Evolutionary conservation across 1,284 basidiomycete species (phyloP).

Genomic region (Vanrija pseudolonga): DNA sequence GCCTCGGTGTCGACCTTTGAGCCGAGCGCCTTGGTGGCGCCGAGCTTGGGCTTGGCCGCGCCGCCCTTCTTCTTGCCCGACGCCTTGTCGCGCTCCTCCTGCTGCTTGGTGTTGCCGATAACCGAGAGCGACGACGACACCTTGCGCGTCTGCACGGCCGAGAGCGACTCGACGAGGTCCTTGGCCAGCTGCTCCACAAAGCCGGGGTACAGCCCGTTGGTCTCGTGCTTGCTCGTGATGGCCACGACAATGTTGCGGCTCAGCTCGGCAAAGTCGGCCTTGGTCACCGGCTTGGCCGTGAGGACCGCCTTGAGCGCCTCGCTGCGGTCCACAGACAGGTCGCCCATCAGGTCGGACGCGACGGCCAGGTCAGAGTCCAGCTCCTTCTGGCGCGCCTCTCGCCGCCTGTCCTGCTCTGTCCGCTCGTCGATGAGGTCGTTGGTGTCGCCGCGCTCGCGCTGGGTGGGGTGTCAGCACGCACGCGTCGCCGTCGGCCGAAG

Average conservation of each 20-base stretch:
- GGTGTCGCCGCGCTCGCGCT: no score
- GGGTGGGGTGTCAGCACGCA: neutral
- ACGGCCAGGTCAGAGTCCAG: conserved; percentile 78
- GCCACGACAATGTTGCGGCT: conserved; percentile 68
- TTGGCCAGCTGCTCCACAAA: conserved; percentile 80
- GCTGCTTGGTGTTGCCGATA: conserved; percentile 89
- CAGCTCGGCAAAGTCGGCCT: conserved; percentile 74
- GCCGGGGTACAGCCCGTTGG: conserved; percentile 71
- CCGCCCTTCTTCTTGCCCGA: conserved; percentile 81
- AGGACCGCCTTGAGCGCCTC: conserved; percentile 61
- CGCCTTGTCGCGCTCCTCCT: conserved; percentile 75
- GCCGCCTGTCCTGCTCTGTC: conserved; percentile 62
- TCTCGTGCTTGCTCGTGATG: conserved; percentile 69
- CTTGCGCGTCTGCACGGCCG: conserved; percentile 84
- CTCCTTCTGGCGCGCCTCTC: conserved; percentile 70
- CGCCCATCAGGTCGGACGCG: conserved; percentile 74
- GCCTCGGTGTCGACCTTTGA: conserved; percentile 66
- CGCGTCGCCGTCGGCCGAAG: no score
- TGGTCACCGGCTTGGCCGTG: conserved; percentile 71
- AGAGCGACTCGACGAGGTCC: conserved; percentile 66
- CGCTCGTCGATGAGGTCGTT: conserved; percentile 73
- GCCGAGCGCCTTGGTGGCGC: conserved; percentile 58
- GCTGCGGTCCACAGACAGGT: conserved; percentile 22
- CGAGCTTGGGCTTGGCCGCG: conserved; percentile 69
- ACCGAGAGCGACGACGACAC: conserved; percentile 74